phyloP scores from a whole-genome alignment of 805 yeast species.

The Kregervanrija delftensis region DNA sequence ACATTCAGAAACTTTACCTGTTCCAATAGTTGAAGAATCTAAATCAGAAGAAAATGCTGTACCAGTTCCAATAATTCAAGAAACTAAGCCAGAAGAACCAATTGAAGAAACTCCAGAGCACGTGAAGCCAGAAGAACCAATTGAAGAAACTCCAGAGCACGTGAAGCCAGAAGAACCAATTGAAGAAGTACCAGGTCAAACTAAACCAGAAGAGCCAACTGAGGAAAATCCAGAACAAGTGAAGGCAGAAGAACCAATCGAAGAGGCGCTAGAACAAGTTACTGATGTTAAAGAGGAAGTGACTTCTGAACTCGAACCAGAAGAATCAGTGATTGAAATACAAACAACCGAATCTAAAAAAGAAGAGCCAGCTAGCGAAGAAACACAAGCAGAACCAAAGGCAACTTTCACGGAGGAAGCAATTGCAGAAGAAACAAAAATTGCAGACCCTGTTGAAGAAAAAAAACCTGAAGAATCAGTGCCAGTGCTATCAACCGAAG shows the following conservation, averaged over 20 bases:
- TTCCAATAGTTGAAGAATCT: constrained; percentile 1
- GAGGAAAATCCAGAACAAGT: constrained; percentile 5
- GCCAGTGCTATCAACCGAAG: no score
- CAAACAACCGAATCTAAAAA: background rate
- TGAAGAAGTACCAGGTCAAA: constrained; percentile 9
- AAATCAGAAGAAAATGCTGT: constrained; percentile 1
- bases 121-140: constrained; percentile 1
- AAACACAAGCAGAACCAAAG: background rate
- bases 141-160: constrained; percentile 8
- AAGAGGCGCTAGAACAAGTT: background rate
- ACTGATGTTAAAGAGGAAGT: background rate
- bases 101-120: constrained; percentile 8
- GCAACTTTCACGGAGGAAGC: constrained; percentile 1
- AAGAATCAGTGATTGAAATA: background rate
- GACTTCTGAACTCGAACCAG: background rate
- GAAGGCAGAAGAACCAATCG: constrained; percentile 11
- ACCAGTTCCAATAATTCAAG: constrained; percentile 1
- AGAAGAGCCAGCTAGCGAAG: background rate
- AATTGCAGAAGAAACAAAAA: background rate
- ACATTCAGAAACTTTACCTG: background rate
- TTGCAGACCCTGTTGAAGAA: background rate
- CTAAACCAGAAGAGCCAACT: background rate
- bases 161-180: constrained; percentile 10
- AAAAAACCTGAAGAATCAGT: no score
- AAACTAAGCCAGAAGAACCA: constrained; percentile 1